A percentile compares a stretch with the other conserved stretches of the same genome.
Conservation (phyloP, 768 basidiomycete species). For the Hydnomerulius pinastri region DNA sequence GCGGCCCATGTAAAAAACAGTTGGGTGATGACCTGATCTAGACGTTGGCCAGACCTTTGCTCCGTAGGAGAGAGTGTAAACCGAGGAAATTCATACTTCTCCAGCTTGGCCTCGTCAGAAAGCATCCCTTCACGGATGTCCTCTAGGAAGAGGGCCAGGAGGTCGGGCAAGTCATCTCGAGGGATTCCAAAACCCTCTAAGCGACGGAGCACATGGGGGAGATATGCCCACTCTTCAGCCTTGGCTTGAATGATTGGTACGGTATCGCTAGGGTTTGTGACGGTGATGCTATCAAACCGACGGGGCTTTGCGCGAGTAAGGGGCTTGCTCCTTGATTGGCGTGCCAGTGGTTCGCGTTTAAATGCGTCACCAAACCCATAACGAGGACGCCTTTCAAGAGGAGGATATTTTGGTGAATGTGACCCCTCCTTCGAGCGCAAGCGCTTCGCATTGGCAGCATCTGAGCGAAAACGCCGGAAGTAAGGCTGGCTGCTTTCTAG, state of each 20-base stretch:
- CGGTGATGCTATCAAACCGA: not conserved
- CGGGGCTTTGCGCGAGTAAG: slow-evolving; percentile 2
- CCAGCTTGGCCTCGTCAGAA: slow-evolving; percentile 9
- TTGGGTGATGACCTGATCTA: slow-evolving; percentile 53
- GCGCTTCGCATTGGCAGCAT: not conserved
- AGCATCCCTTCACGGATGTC: slow-evolving; percentile 40
- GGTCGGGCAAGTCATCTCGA: slow-evolving; percentile 33
- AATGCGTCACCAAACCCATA: not conserved
- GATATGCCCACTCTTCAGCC: slow-evolving; percentile 41
- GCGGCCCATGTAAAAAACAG: slow-evolving; percentile 61
- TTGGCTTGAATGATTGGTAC: slow-evolving; percentile 35
- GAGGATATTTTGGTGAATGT: not conserved
- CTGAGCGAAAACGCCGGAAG: slow-evolving; percentile 22
- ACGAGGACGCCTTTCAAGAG: not conserved
- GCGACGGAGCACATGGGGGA: slow-evolving; percentile 36
- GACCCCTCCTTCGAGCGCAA: not conserved
- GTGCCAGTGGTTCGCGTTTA: not conserved
- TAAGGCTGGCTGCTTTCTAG: slow-evolving; percentile 18
- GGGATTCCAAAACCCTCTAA: slow-evolving; percentile 54
- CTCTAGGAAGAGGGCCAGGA: slow-evolving; percentile 45
- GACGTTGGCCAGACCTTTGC: slow-evolving; percentile 20
- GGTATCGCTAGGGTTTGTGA: slow-evolving; percentile 11
- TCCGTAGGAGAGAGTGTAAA: slow-evolving; percentile 40
- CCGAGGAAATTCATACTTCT: slow-evolving; percentile 43
- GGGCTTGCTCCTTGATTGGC: slow-evolving; percentile 1